Evolutionary conservation across 345 rosid genomes (phyloP).

Genomic region (Lepidium aucheri): DNA sequence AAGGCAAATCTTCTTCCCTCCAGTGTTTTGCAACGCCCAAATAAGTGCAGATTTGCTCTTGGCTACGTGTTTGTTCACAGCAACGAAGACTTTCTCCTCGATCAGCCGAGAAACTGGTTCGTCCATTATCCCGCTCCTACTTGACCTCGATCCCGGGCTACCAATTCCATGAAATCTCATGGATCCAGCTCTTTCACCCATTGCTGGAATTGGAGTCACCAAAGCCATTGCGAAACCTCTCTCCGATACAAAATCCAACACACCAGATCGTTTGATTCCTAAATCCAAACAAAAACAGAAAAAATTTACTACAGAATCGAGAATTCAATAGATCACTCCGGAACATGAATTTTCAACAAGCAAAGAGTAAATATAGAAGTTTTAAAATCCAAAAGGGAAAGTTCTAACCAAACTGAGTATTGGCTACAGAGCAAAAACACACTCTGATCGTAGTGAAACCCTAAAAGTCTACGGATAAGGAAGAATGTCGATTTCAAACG

Average conservation of each 20-base stretch:
- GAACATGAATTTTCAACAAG: background rate
- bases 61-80: slow-evolving; percentile 48
- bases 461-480: background rate
- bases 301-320: background rate
- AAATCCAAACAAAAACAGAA: background rate
- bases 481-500: slow-evolving; percentile 10
- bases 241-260: background rate
- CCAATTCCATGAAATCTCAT: slow-evolving; percentile 24
- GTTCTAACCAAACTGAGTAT: background rate
- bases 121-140: slow-evolving; percentile 26
- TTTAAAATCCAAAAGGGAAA: background rate
- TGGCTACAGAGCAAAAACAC: background rate
- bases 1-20: slow-evolving; percentile 67
- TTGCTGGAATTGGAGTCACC: slow-evolving; percentile 39
- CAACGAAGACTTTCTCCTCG: slow-evolving; percentile 62
- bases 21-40: slow-evolving; percentile 68
- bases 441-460: slow-evolving; percentile 6
- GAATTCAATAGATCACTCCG: slow-evolving; percentile 7
- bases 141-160: slow-evolving; percentile 29
- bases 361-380: background rate
- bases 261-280: slow-evolving; percentile 7
- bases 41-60: slow-evolving; percentile 40
- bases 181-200: slow-evolving; percentile 26
- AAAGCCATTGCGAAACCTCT: slow-evolving; percentile 34
- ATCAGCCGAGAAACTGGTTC: slow-evolving; percentile 37